phyloP scores from a whole-genome alignment of 2,329 filamentous ascomycete species.

The Didymella exigua region DNA sequence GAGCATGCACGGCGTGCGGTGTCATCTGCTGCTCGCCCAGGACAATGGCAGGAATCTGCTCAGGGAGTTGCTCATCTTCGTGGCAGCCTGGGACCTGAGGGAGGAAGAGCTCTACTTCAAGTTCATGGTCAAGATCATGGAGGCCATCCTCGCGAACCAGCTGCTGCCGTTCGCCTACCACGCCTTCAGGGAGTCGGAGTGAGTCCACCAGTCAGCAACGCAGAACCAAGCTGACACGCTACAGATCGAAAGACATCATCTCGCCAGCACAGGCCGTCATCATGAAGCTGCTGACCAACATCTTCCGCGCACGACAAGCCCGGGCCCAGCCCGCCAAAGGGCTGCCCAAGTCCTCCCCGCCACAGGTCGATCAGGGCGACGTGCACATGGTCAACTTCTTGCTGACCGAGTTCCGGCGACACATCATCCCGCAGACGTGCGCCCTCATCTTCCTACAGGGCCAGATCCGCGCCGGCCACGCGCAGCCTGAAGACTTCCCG shows the following conservation, averaged over 20 bases:
- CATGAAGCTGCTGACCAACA: conserved; percentile 86
- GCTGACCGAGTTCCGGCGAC: conserved; percentile 87
- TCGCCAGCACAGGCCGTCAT: conserved; percentile 94
- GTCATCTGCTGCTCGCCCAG: conserved; percentile 85
- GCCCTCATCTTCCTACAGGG: conserved; percentile 94
- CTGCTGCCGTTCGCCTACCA: conserved; percentile 92
- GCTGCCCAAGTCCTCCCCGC: conserved; percentile 54
- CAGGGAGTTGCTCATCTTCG: conserved; percentile 90
- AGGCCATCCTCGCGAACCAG: conserved; percentile 86
- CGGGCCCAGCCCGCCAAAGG: conserved; percentile 39
- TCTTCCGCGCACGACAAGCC: conserved; percentile 70
- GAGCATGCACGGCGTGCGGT: conserved; percentile 88
- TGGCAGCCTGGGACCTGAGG: conserved; percentile 94
- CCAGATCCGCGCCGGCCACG: conserved; percentile 78
- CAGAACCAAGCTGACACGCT: conserved; percentile 17
- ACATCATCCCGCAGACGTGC: conserved; percentile 91
- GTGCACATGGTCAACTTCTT: conserved; percentile 81
- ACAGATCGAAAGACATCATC: conserved; percentile 84
- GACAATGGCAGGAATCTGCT: conserved; percentile 90
- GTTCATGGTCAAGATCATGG: conserved; percentile 93
- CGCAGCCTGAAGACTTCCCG: conserved; percentile 84
- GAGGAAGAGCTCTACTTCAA: conserved; percentile 96
- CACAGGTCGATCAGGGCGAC: conserved; percentile 62
- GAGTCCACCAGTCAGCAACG: conserved; percentile 10
- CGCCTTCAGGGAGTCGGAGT: conserved; percentile 73